Conservation (phyloP, 345 rosid genomes). For the Geranium rotundifolium region DNA sequence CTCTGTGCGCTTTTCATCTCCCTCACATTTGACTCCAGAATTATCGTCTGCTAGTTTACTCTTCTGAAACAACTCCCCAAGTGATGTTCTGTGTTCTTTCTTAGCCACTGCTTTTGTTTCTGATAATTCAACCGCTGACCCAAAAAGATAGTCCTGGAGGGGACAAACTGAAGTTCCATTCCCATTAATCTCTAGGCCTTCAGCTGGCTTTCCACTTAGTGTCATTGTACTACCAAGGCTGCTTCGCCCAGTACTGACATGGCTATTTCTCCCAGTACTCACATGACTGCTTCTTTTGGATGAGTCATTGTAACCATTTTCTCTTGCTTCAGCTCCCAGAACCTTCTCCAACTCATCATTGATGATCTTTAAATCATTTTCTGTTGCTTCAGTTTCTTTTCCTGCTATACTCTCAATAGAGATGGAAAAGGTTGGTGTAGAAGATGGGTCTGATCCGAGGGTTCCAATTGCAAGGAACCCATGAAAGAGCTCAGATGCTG, state of each 20-base stretch:
- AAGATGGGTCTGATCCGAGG: constrained; percentile 41
- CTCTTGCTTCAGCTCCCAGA: constrained; percentile 45
- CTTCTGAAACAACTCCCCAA: constrained; percentile 70
- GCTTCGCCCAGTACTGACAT: constrained; percentile 68
- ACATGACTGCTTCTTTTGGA: constrained; percentile 36
- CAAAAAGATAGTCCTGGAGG: constrained; percentile 61
- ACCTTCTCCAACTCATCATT: constrained; percentile 67
- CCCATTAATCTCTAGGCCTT: constrained; percentile 39
- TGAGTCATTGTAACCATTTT: constrained; percentile 41
- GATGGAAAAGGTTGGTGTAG: constrained; percentile 53
- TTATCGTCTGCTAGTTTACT: constrained; percentile 48
- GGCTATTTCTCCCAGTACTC: constrained; percentile 23
- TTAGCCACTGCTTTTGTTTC: constrained; percentile 46
- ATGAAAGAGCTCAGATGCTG: constrained; percentile 51
- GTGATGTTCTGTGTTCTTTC: constrained; percentile 63
- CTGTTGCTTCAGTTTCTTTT: constrained; percentile 65
- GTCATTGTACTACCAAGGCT: constrained; percentile 69
- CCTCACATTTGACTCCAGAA: constrained; percentile 27
- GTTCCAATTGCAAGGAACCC: constrained; percentile 85
- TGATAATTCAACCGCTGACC: constrained; percentile 51
- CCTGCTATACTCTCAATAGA: constrained; percentile 54
- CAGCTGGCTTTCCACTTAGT: constrained; percentile 54
- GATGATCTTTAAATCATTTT: constrained; percentile 58
- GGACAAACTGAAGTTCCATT: constrained; percentile 52
- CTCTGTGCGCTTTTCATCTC: constrained; percentile 43